Conservation (phyloP, 1,284 basidiomycete genomes). For the Cryptococcus jaspeensis region DNA sequence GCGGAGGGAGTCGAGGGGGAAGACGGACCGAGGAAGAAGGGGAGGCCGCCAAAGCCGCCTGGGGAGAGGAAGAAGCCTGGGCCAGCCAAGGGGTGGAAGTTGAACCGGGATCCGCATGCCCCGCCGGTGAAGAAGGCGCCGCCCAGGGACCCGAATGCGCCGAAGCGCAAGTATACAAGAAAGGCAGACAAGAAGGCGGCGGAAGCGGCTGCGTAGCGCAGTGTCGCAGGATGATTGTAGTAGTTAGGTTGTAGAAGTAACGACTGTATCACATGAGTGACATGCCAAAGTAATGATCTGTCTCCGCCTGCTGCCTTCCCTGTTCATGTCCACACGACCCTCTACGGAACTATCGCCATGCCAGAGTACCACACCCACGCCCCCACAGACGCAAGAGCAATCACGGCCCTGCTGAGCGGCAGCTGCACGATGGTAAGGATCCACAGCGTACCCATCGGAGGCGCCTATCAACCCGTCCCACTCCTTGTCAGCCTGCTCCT, state of each 20-base stretch:
- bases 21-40: slow-evolving; percentile 6
- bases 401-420: slow-evolving; percentile 38
- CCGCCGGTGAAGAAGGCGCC: neutral
- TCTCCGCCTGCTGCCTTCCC: neutral
- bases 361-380: slow-evolving; percentile 36
- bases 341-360: slow-evolving; percentile 32
- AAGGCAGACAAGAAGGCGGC: slow-evolving; percentile 1
- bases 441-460: slow-evolving; percentile 50
- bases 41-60: slow-evolving; percentile 21
- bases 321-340: neutral
- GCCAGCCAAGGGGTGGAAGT: slow-evolving; percentile 47
- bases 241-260: neutral
- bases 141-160: slow-evolving; percentile 6
- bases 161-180: slow-evolving; percentile 17
- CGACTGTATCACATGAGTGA: neutral
- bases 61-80: slow-evolving; percentile 41
- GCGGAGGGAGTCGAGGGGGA: neutral
- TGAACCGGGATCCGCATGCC: slow-evolving; percentile 13
- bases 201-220: too few relatives aligned
- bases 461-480: slow-evolving; percentile 29
- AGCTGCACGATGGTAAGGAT: slow-evolving; percentile 50
- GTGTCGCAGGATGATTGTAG: too few relatives aligned
- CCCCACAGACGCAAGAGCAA: slow-evolving; percentile 31
- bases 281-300: neutral
- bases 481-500: neutral